Percentiles rank a stretch among this genome's conserved stretches.
These are phyloP conservation scores for Albizia julibrissin DNA, from an alignment of 306 rosid species.

Conservation along the genomic window DNA sequence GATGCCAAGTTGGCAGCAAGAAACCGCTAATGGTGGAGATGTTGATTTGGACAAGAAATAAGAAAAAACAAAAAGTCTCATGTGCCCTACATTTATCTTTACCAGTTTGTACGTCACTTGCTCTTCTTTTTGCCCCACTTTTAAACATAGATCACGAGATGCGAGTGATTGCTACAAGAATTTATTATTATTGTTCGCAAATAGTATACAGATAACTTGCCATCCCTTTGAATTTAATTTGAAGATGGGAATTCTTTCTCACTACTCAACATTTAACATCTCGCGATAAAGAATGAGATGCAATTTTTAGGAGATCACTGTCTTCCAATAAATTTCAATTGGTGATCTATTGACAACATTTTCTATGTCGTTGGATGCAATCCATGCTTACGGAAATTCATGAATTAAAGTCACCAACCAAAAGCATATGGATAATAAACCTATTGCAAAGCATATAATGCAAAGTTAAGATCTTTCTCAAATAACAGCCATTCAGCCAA, in stretches of 20 bases:
- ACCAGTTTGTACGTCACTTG: neutral
- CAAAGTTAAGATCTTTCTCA: neutral
- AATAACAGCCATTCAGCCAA: neutral
- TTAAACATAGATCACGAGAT: conserved; percentile 5
- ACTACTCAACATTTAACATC: neutral
- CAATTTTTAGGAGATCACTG: neutral
- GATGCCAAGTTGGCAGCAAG: conserved; percentile 38
- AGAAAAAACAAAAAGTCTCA: neutral
- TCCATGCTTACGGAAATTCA: neutral
- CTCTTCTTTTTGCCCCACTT: neutral
- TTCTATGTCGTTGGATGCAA: neutral
- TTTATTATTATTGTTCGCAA: neutral
- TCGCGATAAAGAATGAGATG: neutral
- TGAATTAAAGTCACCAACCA: neutral
- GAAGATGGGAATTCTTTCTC: neutral
- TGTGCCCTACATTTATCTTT: conserved; percentile 1
- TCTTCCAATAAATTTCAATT: neutral
- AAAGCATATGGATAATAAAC: neutral
- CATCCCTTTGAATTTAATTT: neutral
- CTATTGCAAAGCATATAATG: neutral
- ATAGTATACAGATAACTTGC: neutral
- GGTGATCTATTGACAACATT: neutral
- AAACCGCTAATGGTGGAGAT: conserved; percentile 50
- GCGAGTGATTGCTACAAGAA: neutral
- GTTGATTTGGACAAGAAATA: conserved; percentile 28